Evolutionary conservation across 176 grass and related monocot species (phyloP).

Genomic region (Rhynchospora pubera): DNA sequence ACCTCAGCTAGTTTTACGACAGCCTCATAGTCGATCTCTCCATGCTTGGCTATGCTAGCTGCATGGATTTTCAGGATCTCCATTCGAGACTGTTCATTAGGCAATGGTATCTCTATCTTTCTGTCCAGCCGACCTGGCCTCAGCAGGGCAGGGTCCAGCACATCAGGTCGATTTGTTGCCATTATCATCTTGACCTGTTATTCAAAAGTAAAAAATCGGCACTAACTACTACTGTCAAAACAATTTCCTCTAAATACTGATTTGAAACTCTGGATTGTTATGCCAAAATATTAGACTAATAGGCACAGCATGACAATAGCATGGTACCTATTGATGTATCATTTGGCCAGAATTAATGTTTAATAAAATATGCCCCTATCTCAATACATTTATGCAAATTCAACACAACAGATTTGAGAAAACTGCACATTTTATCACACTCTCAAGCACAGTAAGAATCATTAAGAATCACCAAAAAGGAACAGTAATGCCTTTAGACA

Average conservation of each 20-base stretch:
- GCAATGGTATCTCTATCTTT: conserved; percentile 95
- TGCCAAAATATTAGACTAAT: background rate
- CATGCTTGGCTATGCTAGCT: conserved; percentile 86
- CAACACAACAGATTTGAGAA: background rate
- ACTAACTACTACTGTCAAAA: background rate
- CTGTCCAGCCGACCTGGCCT: conserved; percentile 82
- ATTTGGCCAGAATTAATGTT: background rate
- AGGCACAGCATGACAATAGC: background rate
- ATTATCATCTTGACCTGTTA: conserved; percentile 97
- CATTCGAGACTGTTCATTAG: conserved; percentile 82
- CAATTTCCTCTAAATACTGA: background rate
- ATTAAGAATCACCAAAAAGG: background rate
- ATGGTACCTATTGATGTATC: background rate
- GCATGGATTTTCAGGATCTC: conserved; percentile 96
- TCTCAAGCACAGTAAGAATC: background rate
- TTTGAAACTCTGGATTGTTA: background rate
- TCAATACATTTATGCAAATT: background rate
- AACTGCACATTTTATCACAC: background rate
- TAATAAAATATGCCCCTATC: background rate
- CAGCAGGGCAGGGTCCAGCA: conserved; percentile 84
- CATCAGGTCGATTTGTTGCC: conserved; percentile 92
- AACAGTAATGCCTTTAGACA: background rate
- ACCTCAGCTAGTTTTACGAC: conserved; percentile 92
- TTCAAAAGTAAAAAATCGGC: background rate
- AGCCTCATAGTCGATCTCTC: conserved; percentile 92